phyloP scores from a whole-genome alignment of 164 flowering plant species.

The Berberis vulgaris region DNA sequence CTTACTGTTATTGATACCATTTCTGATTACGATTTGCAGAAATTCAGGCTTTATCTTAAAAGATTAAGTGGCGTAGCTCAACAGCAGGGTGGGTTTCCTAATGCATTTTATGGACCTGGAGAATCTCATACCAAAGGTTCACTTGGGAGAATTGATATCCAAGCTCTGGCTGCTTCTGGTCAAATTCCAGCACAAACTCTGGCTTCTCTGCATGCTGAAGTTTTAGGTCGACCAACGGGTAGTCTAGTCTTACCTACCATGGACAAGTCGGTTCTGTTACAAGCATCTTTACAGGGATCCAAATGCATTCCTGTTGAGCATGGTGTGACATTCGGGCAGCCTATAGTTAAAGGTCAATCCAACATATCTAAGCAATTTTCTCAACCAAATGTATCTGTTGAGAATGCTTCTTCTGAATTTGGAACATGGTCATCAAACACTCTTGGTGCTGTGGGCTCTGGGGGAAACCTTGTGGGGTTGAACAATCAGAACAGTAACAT shows the following conservation, averaged over 20 bases:
- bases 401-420: conserved; percentile 35
- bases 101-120: conserved; percentile 38
- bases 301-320: conserved; percentile 43
- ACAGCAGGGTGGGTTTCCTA: conserved; percentile 44
- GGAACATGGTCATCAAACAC: conserved; percentile 43
- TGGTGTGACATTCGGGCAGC: conserved; percentile 46
- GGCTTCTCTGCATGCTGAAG: conserved; percentile 68
- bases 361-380: conserved; percentile 35
- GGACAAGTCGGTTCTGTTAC: conserved; percentile 46
- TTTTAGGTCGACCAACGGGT: conserved; percentile 52
- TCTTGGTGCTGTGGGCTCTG: conserved; percentile 26
- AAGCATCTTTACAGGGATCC: conserved; percentile 42
- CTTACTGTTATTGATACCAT: background rate
- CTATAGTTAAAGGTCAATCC: conserved; percentile 41
- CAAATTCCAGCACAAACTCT: conserved; percentile 70
- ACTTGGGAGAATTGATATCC: conserved; percentile 53
- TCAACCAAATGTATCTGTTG: conserved; percentile 29
- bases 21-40: conserved; percentile 34
- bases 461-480: conserved; percentile 23
- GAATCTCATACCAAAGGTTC: conserved; percentile 46
- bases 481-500: conserved; percentile 30
- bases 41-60: conserved; percentile 72
- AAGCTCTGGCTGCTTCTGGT: conserved; percentile 70
- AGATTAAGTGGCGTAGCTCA: conserved; percentile 67
- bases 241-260: conserved; percentile 33